Conservation (phyloP, 2,329 filamentous ascomycete genomes). For the Aspergillus piperis region DNA sequence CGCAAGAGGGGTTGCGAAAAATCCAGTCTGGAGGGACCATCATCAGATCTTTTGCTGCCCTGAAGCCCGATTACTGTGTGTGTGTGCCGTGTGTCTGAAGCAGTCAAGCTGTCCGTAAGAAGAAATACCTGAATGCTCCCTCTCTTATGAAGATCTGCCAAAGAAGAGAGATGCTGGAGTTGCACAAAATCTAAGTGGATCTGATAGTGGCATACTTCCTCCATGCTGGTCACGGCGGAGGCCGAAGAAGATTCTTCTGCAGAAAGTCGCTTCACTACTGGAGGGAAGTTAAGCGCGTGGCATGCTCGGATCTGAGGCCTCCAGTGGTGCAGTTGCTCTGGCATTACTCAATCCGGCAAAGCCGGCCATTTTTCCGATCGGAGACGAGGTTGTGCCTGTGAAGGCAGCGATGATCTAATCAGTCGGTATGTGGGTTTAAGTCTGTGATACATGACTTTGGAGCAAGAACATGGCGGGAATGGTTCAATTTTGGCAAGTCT, state of each 20-base stretch:
- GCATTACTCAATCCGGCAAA: constrained; percentile 10
- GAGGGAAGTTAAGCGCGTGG: constrained; percentile 6
- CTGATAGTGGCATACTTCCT: neutral
- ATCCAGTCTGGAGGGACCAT: neutral
- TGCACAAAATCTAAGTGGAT: neutral
- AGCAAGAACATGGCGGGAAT: neutral
- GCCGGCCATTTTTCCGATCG: constrained; percentile 12
- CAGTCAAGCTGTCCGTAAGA: neutral
- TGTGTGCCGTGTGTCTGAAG: neutral
- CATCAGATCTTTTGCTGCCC: neutral
- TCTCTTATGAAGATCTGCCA: neutral
- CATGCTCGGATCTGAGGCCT: constrained; percentile 3
- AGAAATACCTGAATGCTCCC: neutral
- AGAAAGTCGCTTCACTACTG: neutral
- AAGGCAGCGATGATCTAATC: neutral
- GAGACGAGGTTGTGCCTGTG: neutral
- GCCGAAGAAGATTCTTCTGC: neutral
- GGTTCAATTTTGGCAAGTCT: neutral
- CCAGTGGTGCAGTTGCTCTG: neutral
- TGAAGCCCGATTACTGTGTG: neutral
- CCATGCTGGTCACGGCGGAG: neutral
- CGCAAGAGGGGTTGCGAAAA: constrained; percentile 1
- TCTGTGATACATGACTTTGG: neutral
- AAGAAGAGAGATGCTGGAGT: neutral
- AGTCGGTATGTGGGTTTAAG: constrained; percentile 5